Conservation (phyloP, 1,139 yeast species). For the Kluyveromyces sp. region DNA sequence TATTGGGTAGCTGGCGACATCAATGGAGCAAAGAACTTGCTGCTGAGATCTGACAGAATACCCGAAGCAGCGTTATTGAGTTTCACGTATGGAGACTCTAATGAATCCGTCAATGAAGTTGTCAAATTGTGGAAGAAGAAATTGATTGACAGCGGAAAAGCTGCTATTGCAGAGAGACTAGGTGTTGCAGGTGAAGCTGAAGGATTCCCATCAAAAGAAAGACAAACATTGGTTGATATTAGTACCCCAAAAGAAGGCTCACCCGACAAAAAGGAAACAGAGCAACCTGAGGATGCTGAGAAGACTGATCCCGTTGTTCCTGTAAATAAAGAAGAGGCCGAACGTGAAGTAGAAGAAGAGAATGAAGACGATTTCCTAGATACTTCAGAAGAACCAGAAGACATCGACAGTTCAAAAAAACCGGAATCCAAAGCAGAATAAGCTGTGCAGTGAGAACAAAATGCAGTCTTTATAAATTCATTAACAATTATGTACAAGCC, state of each 20-base stretch:
- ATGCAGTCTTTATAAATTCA: slow-evolving; percentile 1
- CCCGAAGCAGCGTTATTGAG: slow-evolving; percentile 85
- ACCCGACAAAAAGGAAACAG: slow-evolving; percentile 15
- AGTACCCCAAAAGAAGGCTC: slow-evolving; percentile 19
- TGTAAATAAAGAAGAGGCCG: slow-evolving; percentile 14
- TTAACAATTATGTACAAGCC: neutral
- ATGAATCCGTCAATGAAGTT: slow-evolving; percentile 38
- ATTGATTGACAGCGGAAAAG: slow-evolving; percentile 46
- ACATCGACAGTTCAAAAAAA: neutral
- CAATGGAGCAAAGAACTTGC: slow-evolving; percentile 55
- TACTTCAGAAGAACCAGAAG: slow-evolving; percentile 7
- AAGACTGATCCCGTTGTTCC: slow-evolving; percentile 20
- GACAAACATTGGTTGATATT: slow-evolving; percentile 35
- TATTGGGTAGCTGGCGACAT: slow-evolving; percentile 81
- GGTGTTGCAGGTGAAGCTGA: slow-evolving; percentile 35
- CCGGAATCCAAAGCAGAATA: neutral
- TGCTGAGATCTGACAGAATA: slow-evolving; percentile 61
- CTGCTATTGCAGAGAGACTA: slow-evolving; percentile 55
- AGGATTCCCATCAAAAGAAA: slow-evolving; percentile 22
- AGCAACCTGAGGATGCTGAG: slow-evolving; percentile 22
- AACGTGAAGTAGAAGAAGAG: slow-evolving; percentile 11
- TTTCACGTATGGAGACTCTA: slow-evolving; percentile 59
- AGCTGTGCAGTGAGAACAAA: neutral
- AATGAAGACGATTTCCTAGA: slow-evolving; percentile 13
- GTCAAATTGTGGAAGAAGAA: slow-evolving; percentile 62